Base-by-base conservation (phyloP, 148 eudicot species). In the Polygonum maritimum region DNA sequence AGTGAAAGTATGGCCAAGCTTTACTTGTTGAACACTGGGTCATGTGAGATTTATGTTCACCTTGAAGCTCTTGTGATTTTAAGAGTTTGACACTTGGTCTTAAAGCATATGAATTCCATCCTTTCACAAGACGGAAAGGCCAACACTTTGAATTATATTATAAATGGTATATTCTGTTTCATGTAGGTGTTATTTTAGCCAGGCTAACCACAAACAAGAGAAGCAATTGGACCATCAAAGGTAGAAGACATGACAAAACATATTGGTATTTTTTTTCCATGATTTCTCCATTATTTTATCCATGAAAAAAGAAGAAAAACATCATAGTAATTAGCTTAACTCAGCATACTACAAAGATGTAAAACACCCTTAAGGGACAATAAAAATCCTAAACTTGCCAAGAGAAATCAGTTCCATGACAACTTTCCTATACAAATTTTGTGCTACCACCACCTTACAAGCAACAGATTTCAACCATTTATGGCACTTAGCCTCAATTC, bases 281-380 rank as follows among this genome's bases (percentile, higher is more conserved):
- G 71, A 67, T 67, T 15, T 67, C 71, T 67, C 71, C 10, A 35
- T 67, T 67, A 67, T 67, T 67, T 14, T 67, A 67, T 67, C 71
- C 71, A 36, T 36, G 41, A 67, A 67, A 38, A 60, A 57, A 18
- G 18, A 57, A 18, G 18, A 60, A 60, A 67, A 67, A 67, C 71
- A 67, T 33, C 71, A 35, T 67, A 21, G 71, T 67, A 67, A 18
- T 9, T 67, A 62, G 69, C 63, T 57, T 19, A n/a, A 1, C 3
- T 57, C 35, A 31, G 39, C n/a, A 55, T 62, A 33, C 57, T 54
- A 47, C 83, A 80, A 63, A 48, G 74, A 75, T 80, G 76, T 69
- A 75, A 79, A 78, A 72, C 79, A 39, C 52, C 74, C 41, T 67
- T 52, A 79, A 71, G 83, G 69, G 79, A 77, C 13, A 55, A 57